These are phyloP conservation scores for Kockiozyma suomiensis DNA, from an alignment of 805 yeast species.

Conservation along the genomic window DNA sequence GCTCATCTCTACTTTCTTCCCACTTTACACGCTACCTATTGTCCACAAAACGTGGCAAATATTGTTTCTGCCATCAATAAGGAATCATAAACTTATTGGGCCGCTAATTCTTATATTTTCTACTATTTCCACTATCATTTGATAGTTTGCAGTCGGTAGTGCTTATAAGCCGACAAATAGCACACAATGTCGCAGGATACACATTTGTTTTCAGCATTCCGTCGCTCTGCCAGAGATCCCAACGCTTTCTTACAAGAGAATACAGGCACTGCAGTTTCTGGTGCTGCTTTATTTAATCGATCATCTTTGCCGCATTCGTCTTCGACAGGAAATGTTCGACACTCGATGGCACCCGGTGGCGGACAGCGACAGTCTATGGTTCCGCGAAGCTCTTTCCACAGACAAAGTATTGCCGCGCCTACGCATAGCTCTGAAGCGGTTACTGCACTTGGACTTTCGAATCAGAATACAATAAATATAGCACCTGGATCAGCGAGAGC, in stretches of 20 bases:
- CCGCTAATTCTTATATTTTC: no score
- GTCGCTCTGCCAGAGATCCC: constrained; percentile 27
- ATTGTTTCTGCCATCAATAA: no score
- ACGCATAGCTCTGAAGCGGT: constrained; percentile 1
- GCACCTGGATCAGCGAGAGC: constrained; percentile 31
- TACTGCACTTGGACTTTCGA: constrained; percentile 19
- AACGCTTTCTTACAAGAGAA: constrained; percentile 9
- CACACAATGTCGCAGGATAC: constrained; percentile 28
- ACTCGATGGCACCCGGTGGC: constrained; percentile 20
- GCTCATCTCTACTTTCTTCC: background rate
- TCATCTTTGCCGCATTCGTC: constrained; percentile 18
- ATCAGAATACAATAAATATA: constrained; percentile 21
- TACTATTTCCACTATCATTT: no score
- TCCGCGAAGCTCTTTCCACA: constrained; percentile 27
- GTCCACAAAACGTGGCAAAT: background rate
- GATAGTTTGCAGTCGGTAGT: no score
- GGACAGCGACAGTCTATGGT: constrained; percentile 32
- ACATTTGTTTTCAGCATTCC: constrained; percentile 31
- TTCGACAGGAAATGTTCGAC: constrained; percentile 14
- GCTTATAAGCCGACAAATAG: background rate
- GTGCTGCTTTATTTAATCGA: constrained; percentile 20
- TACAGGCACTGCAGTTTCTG: constrained; percentile 6
- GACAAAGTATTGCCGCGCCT: constrained; percentile 31
- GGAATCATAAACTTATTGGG: no score
- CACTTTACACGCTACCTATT: background rate